These are phyloP conservation scores for Rhododendron williamsianum DNA, from an alignment of 148 eudicot genomes.

Conservation along the genomic window DNA sequence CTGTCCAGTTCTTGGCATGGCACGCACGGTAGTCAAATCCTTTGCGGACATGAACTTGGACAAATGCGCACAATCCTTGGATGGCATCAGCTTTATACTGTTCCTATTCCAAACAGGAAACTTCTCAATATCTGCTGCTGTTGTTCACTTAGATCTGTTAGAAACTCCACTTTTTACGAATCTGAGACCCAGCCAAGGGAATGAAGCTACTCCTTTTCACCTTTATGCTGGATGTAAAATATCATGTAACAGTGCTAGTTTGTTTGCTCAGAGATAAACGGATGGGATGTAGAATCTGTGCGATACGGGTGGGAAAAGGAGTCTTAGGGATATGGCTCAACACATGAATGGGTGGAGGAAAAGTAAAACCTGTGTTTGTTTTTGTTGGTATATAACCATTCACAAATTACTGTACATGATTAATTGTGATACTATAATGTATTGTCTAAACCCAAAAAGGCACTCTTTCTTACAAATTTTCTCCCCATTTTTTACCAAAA, in stretches of 20 bases:
- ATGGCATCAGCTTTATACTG: neutral
- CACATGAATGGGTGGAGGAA: too few relatives aligned
- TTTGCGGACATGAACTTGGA: neutral
- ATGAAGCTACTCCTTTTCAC: neutral
- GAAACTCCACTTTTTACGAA: neutral
- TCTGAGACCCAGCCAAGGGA: slow-evolving; percentile 1
- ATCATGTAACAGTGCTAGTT: neutral
- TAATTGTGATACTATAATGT: too few relatives aligned
- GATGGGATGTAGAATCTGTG: too few relatives aligned
- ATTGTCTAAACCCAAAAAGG: neutral
- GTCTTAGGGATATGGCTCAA: too few relatives aligned
- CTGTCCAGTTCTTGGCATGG: neutral
- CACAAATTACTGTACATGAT: too few relatives aligned
- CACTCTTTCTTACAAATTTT: neutral
- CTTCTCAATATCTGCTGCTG: neutral
- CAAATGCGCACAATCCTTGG: neutral
- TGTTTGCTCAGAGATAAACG: too few relatives aligned
- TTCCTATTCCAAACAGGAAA: neutral
- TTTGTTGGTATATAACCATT: too few relatives aligned
- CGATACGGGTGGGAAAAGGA: too few relatives aligned
- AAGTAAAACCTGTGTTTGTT: too few relatives aligned
- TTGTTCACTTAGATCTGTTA: neutral
- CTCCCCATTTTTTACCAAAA: neutral
- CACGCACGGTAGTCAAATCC: neutral
- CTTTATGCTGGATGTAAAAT: neutral